A percentile compares a stretch with the other conserved stretches of the same genome.
These are phyloP conservation scores for Candida anglica DNA, from an alignment of 805 yeast genomes.

Conservation along the genomic window DNA sequence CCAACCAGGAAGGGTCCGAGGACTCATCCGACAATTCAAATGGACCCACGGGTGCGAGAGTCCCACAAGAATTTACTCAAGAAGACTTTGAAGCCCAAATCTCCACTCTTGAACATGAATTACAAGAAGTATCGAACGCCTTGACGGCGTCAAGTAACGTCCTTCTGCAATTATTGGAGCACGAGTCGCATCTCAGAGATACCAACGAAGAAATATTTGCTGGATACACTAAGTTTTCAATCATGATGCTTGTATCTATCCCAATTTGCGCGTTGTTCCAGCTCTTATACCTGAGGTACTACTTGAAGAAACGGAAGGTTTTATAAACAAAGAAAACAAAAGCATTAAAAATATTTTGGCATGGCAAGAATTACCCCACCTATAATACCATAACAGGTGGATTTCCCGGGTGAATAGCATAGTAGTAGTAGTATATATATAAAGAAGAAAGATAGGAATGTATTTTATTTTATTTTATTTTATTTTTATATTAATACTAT, in stretches of 20 bases:
- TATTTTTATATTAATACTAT: no score
- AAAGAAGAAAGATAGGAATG: not conserved
- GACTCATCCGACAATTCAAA: constrained; percentile 4
- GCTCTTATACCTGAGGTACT: constrained; percentile 24
- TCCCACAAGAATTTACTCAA: constrained; percentile 19
- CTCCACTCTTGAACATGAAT: constrained; percentile 23
- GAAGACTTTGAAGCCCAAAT: constrained; percentile 30
- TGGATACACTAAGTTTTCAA: constrained; percentile 27
- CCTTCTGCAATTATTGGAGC: constrained; percentile 24
- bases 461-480: no score
- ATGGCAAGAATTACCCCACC: no score
- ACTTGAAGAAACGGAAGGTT: constrained; percentile 23
- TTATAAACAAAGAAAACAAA: not conserved
- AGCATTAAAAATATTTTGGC: not conserved
- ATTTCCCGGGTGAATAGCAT: no score
- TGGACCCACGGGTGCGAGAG: constrained; percentile 1
- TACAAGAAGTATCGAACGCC: constrained; percentile 26
- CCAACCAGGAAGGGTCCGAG: constrained; percentile 3
- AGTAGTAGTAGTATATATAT: no score
- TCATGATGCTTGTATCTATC: constrained; percentile 22
- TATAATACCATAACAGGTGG: no score
- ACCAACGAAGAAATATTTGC: constrained; percentile 35
- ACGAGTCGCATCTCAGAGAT: constrained; percentile 32
- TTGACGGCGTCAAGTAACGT: constrained; percentile 24
- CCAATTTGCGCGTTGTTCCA: constrained; percentile 28